A percentile compares a stretch with the other conserved stretches of the same genome.
phyloP scores from a whole-genome alignment of 1,284 basidiomycete genomes.

The Cryptococcus sp. region DNA sequence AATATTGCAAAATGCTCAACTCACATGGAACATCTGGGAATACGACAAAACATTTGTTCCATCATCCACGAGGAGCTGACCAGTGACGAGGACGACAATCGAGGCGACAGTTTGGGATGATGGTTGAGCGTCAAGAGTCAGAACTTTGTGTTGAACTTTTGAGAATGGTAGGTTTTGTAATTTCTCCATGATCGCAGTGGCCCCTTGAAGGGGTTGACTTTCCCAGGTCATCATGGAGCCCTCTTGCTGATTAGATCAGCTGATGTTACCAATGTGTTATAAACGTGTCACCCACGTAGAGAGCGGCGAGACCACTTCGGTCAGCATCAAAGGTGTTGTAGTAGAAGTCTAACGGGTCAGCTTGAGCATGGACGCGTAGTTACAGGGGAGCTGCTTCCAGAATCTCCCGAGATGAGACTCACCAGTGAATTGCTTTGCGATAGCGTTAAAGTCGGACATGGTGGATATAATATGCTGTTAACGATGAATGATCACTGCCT shows the following conservation, averaged over 20 bases:
- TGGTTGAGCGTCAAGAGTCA: constrained; percentile 85
- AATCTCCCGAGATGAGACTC: constrained; percentile 1
- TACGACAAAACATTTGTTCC: constrained; percentile 73
- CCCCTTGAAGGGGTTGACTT: constrained; percentile 61
- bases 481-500: not conserved
- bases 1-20: constrained; percentile 6
- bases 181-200: constrained; percentile 66
- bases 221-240: constrained; percentile 89
- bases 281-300: constrained; percentile 41
- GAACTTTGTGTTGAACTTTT: constrained; percentile 76
- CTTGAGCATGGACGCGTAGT: not conserved
- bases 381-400: not conserved
- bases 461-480: not conserved
- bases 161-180: constrained; percentile 77
- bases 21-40: constrained; percentile 79
- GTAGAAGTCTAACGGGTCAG: constrained; percentile 41
- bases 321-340: constrained; percentile 45
- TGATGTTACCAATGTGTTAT: not conserved
- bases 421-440: constrained; percentile 54
- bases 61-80: constrained; percentile 76
- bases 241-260: not conserved
- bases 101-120: constrained; percentile 61
- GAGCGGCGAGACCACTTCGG: constrained; percentile 35
- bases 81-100: constrained; percentile 84
- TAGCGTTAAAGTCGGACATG: constrained; percentile 67